A percentile compares a stretch with the other conserved stretches of the same genome.
Conservation (phyloP, 768 basidiomycete species). For the Rossbeevera mucosa region DNA sequence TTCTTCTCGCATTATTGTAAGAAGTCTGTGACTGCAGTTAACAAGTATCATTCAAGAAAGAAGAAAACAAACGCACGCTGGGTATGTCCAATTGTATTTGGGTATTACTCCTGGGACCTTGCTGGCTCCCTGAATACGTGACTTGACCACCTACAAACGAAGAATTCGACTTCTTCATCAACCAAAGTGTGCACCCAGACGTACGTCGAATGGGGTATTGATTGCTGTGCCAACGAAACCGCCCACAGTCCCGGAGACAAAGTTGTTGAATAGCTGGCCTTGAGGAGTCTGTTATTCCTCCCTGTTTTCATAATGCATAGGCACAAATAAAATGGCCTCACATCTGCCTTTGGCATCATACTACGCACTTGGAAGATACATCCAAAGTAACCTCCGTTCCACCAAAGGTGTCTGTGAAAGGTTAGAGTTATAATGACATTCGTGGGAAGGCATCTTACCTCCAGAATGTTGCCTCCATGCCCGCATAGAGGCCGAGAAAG, state of each 20-base stretch:
- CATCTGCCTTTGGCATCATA: slow-evolving; percentile 82
- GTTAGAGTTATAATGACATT: not conserved
- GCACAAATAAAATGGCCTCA: slow-evolving; percentile 29
- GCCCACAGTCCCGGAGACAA: slow-evolving; percentile 84
- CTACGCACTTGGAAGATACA: slow-evolving; percentile 81
- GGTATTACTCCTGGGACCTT: slow-evolving; percentile 65
- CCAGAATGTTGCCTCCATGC: slow-evolving; percentile 99
- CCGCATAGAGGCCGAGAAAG: slow-evolving; percentile 79
- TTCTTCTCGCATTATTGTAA: slow-evolving; percentile 82
- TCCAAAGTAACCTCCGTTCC: slow-evolving; percentile 96
- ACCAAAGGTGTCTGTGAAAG: slow-evolving; percentile 65
- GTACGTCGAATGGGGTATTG: slow-evolving; percentile 80
- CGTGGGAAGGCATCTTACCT: slow-evolving; percentile 43
- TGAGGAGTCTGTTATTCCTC: slow-evolving; percentile 50
- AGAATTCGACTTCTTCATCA: not conserved
- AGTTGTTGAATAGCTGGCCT: slow-evolving; percentile 81
- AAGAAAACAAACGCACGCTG: slow-evolving; percentile 43
- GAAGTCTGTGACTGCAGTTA: slow-evolving; percentile 37
- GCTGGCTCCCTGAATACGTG: slow-evolving; percentile 80
- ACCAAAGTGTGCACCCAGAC: slow-evolving; percentile 5
- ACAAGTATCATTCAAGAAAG: not conserved
- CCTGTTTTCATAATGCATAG: not conserved
- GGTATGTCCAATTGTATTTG: slow-evolving; percentile 96
- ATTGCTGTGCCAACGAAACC: slow-evolving; percentile 85
- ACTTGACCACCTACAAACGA: slow-evolving; percentile 78